Percentiles rank a stretch among this genome's conserved stretches.
These are phyloP conservation scores for Neopestalotiopsis sp. DNA, from an alignment of 2,329 filamentous ascomycete genomes.

Conservation along the genomic window DNA sequence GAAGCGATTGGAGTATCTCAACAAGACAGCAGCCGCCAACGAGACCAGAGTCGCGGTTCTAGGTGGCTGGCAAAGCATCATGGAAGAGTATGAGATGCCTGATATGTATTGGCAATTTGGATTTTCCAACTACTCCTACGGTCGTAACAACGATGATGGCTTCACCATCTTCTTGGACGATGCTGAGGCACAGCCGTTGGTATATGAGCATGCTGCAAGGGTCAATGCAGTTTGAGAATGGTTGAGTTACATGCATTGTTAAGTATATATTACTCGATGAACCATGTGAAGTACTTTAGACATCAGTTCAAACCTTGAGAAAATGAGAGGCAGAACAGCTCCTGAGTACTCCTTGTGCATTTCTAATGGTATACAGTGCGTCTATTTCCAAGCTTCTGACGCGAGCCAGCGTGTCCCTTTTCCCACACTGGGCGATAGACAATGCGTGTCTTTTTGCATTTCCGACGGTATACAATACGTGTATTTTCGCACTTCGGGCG, in stretches of 20 bases:
- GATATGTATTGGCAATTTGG: constrained; percentile 65
- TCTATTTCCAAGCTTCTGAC: too few relatives aligned
- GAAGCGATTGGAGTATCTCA: constrained; percentile 50
- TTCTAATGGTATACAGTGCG: too few relatives aligned
- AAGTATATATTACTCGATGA: background rate
- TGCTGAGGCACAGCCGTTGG: constrained; percentile 48
- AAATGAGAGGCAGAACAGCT: too few relatives aligned
- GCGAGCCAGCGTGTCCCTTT: too few relatives aligned
- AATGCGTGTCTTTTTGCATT: too few relatives aligned
- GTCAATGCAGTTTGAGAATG: constrained; percentile 9
- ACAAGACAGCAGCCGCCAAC: constrained; percentile 42
- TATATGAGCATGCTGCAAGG: constrained; percentile 48
- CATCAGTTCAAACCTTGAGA: too few relatives aligned
- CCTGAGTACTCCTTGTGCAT: too few relatives aligned
- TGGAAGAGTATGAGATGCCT: constrained; percentile 51
- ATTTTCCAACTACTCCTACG: constrained; percentile 55
- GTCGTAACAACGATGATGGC: constrained; percentile 59
- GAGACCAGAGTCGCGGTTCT: constrained; percentile 51
- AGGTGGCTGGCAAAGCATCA: constrained; percentile 55
- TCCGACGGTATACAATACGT: background rate
- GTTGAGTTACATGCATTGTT: background rate
- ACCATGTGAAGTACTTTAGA: too few relatives aligned
- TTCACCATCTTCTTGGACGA: constrained; percentile 63
- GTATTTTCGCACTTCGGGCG: background rate
- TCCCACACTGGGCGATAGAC: too few relatives aligned